A percentile compares a stretch with the other conserved stretches of the same genome.
Evolutionary conservation across 345 rosid species (phyloP).

Genomic region (Salix suchowensis): DNA sequence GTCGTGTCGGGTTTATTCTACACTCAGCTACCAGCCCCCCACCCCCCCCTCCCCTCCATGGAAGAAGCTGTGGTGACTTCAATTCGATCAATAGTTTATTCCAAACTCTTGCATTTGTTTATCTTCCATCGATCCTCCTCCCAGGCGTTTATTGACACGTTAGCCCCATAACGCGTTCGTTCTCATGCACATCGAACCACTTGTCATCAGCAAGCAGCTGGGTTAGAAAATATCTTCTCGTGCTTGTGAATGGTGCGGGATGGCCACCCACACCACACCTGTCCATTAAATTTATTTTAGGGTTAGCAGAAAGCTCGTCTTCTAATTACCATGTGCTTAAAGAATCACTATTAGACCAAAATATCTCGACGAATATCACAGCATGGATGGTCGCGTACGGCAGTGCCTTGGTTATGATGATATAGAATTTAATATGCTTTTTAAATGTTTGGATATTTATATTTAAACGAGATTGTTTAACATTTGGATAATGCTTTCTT

Average conservation of each 20-base stretch:
- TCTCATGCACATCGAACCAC: neutral
- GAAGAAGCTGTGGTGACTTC: neutral
- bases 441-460: too few species aligned
- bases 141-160: neutral
- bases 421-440: too few species aligned
- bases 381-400: too few species aligned
- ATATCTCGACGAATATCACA: neutral
- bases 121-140: neutral
- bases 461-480: too few species aligned
- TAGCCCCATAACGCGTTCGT: neutral
- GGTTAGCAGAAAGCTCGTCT: neutral
- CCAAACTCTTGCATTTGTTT: neutral
- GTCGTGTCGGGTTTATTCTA: conserved; percentile 2
- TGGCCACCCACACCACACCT: neutral
- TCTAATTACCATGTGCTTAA: neutral
- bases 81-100: neutral
- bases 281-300: neutral
- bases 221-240: neutral
- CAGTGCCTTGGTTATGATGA: too few species aligned
- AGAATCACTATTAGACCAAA: neutral
- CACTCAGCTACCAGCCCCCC: neutral
- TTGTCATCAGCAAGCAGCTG: neutral
- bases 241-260: neutral
- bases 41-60: too few species aligned
- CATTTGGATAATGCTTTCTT: too few species aligned